Evolutionary conservation across 1,139 yeast species (phyloP), one percentile per base, ranked within the genome.

Genomic region (Blastobotrys apis): DNA sequence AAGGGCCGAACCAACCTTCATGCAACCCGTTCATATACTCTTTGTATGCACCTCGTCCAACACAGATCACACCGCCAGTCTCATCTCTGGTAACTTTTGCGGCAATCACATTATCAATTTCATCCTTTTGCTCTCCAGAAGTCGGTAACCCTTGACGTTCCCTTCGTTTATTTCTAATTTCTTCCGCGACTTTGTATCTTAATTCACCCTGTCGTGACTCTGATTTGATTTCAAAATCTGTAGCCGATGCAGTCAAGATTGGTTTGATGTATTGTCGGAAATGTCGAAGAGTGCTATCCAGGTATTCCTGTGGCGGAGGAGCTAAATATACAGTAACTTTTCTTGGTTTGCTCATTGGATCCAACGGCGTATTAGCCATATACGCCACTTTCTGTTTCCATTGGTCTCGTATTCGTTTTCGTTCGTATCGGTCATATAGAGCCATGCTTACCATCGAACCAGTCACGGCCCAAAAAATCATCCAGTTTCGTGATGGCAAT

Each of bases 31-130:
- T 75, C 46, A 94, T 64, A 60, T 86, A 94, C 68, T 94, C 99
- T 63, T 90, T 92, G 64, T 78, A 92, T 0, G 97, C 92, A 47
- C 98, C 98, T 61, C 99, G 75, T 2, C 99, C 99, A 26, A 94
- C 69, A 63, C 97, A 86, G 20, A 94, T 75, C 12, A 88, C 82
- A 40, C 98, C 98, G 17, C 97, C 97, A n/a, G 64, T 55, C 2
- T 45, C 46, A 45, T 67, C 67, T 16, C 55, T 51, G 13, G 43
- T 44, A 30, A 64, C 41, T 40, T 57, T 56, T n/a, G 54, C 45
- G 17, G 55, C 56, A 30, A 62, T 58, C 39, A 53, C 53, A 17
- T 47, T 33, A 31, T 64, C 67, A 19, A 64, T 48, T 26, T 57
- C 64, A 29, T 64, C 66, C 12, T 17, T 35, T 17, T 52, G 34